Evolutionary conservation across 805 yeast genomes (phyloP).

Genomic region (Yamadazyma tumulicola): DNA sequence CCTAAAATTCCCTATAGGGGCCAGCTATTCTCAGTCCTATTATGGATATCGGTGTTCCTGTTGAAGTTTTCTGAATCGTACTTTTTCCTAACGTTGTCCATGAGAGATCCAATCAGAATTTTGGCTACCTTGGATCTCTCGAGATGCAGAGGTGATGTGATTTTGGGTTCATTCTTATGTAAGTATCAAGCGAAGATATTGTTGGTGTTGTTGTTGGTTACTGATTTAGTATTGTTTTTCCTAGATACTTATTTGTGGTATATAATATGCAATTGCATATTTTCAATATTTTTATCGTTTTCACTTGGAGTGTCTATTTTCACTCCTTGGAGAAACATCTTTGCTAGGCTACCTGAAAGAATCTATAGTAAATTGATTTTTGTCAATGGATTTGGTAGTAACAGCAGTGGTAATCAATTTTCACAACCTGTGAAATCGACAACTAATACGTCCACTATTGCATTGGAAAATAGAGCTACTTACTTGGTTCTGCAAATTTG

Average conservation of each 20-base stretch:
- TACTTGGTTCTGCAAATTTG: slow-evolving; percentile 22
- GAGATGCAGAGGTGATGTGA: slow-evolving; percentile 25
- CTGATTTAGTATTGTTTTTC: slow-evolving; percentile 33
- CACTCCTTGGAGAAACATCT: slow-evolving; percentile 38
- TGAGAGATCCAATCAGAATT: slow-evolving; percentile 31
- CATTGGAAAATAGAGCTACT: slow-evolving; percentile 1
- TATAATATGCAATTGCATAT: slow-evolving; percentile 32
- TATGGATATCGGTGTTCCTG: slow-evolving; percentile 30
- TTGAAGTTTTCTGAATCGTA: slow-evolving; percentile 36
- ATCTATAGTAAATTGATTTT: slow-evolving; percentile 24
- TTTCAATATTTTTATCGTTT: slow-evolving; percentile 30
- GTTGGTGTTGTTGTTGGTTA: slow-evolving; percentile 20
- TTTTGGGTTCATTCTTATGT: slow-evolving; percentile 24
- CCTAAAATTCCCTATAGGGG: slow-evolving; percentile 22
- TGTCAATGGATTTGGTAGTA: slow-evolving; percentile 2
- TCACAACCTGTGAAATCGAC: slow-evolving; percentile 2
- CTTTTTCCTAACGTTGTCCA: slow-evolving; percentile 31
- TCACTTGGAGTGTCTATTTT: slow-evolving; percentile 31
- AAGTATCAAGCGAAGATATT: slow-evolving; percentile 24
- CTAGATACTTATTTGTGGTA: slow-evolving; percentile 41
- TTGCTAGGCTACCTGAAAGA: slow-evolving; percentile 32
- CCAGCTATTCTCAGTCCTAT: slow-evolving; percentile 19
- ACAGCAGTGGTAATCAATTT: no score
- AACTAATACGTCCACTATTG: no score
- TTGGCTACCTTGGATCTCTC: slow-evolving; percentile 24